Conservation (phyloP, 2,329 filamentous ascomycete genomes). For the Pseudohalonectria lignicola region DNA sequence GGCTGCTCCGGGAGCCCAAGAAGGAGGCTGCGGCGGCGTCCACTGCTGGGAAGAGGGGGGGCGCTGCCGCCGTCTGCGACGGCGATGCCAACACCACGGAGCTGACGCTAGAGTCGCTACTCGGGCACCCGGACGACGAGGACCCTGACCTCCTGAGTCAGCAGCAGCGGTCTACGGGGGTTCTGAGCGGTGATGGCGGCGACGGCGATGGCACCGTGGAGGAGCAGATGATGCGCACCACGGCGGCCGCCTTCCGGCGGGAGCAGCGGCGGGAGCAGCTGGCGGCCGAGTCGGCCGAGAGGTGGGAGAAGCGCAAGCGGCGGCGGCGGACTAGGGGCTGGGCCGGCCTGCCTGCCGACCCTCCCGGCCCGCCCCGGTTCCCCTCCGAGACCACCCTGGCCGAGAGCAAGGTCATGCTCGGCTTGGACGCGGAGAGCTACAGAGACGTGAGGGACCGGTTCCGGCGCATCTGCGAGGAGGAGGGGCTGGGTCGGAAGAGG, state of each 20-base stretch:
- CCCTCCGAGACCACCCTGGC: slow-evolving; percentile 75
- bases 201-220: not conserved
- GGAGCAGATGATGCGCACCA: not conserved
- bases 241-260: slow-evolving; percentile 23
- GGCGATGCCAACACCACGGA: not conserved
- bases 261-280: slow-evolving; percentile 41
- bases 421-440: slow-evolving; percentile 53
- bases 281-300: slow-evolving; percentile 48
- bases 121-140: slow-evolving; percentile 15
- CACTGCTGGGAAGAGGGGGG: not conserved
- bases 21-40: slow-evolving; percentile 1
- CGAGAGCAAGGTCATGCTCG: slow-evolving; percentile 61
- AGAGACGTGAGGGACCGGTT: slow-evolving; percentile 55
- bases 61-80: not conserved
- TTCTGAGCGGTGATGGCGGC: not conserved
- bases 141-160: not conserved
- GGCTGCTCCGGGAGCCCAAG: slow-evolving; percentile 47
- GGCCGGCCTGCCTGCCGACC: slow-evolving; percentile 56
- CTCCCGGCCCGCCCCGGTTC: slow-evolving; percentile 59
- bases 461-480: slow-evolving; percentile 56
- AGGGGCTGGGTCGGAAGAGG: slow-evolving; percentile 64
- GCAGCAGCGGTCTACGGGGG: not conserved
- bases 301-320: slow-evolving; percentile 53
- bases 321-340: slow-evolving; percentile 58
- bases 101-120: slow-evolving; percentile 12